phyloP scores from a whole-genome alignment of 257 asterid species.

The Jaltomata sinuosa region DNA sequence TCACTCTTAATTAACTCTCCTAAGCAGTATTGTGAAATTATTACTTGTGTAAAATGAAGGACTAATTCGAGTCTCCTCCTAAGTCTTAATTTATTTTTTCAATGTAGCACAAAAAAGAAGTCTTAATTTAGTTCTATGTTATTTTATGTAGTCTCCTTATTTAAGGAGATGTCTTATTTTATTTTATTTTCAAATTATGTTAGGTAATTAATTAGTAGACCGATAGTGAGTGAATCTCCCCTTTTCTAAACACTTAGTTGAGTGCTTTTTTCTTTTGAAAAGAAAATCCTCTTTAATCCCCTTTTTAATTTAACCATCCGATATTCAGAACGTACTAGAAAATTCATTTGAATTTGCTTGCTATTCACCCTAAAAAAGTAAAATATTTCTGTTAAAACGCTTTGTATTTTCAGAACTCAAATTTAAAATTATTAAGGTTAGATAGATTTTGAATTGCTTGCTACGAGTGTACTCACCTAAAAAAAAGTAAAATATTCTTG shows the following conservation, averaged over 20 bases:
- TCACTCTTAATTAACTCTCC: too few species aligned
- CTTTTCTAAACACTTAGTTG: neutral
- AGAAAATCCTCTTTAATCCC: neutral
- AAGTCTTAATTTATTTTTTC: too few species aligned
- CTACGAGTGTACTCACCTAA: neutral
- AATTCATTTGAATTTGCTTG: neutral
- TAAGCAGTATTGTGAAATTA: too few species aligned
- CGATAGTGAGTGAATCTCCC: neutral
- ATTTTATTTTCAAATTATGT: too few species aligned
- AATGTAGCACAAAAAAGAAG: too few species aligned
- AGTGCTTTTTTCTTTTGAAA: too few species aligned
- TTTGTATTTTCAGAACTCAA: neutral
- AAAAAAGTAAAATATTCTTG: neutral
- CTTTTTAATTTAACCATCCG: neutral
- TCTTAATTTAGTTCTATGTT: neutral
- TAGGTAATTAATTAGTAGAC: neutral
- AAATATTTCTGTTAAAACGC: neutral
- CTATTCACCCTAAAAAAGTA: neutral
- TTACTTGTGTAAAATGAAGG: too few species aligned
- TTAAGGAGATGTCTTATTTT: neutral
- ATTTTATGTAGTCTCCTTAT: neutral
- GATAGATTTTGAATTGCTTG: neutral
- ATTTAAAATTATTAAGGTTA: neutral
- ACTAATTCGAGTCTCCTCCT: too few species aligned
- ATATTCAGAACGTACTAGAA: neutral